phyloP scores from a whole-genome alignment of 495 filamentous ascomycete genomes.

The Xylona heveae region DNA sequence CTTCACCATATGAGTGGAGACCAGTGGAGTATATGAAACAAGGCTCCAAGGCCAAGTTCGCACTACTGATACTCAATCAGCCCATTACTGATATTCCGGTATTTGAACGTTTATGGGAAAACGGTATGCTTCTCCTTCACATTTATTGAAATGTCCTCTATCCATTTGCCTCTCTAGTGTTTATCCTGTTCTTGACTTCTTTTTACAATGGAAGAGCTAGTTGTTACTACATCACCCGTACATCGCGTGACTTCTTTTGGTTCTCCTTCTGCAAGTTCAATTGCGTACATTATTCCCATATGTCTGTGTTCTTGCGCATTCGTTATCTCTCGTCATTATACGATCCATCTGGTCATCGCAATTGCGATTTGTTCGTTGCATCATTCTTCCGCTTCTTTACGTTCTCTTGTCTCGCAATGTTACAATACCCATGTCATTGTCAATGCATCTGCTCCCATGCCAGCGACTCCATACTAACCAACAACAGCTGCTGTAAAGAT shows the following conservation, averaged over 20 bases:
- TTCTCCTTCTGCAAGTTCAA: not conserved
- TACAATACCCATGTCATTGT: not conserved
- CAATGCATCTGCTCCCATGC: not conserved
- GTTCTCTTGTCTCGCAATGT: conserved; percentile 1
- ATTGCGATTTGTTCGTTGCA: not conserved
- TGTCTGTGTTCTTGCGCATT: not conserved
- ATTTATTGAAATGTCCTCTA: too few relatives aligned
- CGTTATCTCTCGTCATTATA: conserved; percentile 1
- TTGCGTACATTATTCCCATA: not conserved
- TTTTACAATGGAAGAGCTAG: not conserved
- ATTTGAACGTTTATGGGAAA: not conserved
- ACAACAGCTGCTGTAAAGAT: conserved; percentile 32
- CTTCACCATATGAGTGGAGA: too few relatives aligned
- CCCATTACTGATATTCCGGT: not conserved
- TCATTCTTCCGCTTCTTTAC: not conserved
- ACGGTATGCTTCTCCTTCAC: not conserved
- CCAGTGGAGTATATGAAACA: too few relatives aligned
- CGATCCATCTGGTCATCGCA: not conserved
- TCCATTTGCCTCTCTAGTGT: too few relatives aligned
- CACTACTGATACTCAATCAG: conserved; percentile 1
- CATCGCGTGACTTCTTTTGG: not conserved
- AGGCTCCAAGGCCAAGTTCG: too few relatives aligned
- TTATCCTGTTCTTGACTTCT: not conserved
- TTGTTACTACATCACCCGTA: not conserved
- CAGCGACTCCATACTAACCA: not conserved